Conservation (phyloP, 257 asterid genomes). For the Capsicum baccatum region DNA sequence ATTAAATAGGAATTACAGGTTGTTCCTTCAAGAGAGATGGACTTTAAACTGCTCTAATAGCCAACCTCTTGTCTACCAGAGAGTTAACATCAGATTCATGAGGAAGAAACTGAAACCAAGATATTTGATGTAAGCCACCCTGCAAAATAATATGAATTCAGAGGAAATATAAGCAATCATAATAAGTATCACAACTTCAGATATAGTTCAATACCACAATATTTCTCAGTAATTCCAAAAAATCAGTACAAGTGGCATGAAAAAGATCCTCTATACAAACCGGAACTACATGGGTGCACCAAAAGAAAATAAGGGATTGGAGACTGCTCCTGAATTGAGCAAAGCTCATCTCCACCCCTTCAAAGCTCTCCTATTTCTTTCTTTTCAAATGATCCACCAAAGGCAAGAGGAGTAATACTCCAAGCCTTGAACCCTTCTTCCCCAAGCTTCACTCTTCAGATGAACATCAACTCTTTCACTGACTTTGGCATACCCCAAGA, state of each 20-base stretch:
- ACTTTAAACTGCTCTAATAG: constrained; percentile 25
- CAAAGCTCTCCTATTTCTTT: too few relatives aligned
- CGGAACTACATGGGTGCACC: background rate
- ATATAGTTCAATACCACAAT: background rate
- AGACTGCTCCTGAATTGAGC: too few relatives aligned
- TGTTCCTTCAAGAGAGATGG: background rate
- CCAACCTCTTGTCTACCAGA: constrained; percentile 80
- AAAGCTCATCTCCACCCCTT: too few relatives aligned
- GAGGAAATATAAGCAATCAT: constrained; percentile 9
- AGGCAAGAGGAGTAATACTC: too few relatives aligned
- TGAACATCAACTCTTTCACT: too few relatives aligned
- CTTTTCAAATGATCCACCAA: too few relatives aligned
- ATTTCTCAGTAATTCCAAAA: constrained; percentile 4
- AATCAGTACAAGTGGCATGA: background rate
- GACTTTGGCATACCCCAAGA: too few relatives aligned
- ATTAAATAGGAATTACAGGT: background rate
- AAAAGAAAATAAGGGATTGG: too few relatives aligned
- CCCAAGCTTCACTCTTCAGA: too few relatives aligned
- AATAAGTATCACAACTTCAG: constrained; percentile 25
- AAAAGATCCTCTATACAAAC: background rate
- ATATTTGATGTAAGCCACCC: constrained; percentile 97
- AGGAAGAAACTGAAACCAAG: constrained; percentile 99
- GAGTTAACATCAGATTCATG: constrained; percentile 67
- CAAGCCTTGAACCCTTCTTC: too few relatives aligned
- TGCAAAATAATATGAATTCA: constrained; percentile 37